Evolutionary conservation across 176 grass and related monocot species (phyloP).

Genomic region (Chloris gayana): DNA sequence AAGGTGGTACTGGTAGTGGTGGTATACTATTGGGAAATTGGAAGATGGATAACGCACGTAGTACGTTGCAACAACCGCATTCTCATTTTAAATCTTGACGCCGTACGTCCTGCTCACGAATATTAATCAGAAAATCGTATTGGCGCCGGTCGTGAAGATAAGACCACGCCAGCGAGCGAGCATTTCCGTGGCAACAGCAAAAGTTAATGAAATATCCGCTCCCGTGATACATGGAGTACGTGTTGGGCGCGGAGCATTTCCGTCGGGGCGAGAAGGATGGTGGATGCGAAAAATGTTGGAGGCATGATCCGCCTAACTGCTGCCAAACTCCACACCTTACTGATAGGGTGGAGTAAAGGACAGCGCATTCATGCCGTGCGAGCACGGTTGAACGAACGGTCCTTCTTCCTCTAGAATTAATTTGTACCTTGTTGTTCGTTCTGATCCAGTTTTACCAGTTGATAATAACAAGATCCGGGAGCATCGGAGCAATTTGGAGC

Average conservation of each 20-base stretch:
- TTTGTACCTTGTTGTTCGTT: not conserved
- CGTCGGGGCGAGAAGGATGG: not conserved
- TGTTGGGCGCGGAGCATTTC: conserved; percentile 11
- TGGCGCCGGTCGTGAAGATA: not conserved
- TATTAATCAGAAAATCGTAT: not conserved
- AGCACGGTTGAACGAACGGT: not conserved
- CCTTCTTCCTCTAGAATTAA: not conserved
- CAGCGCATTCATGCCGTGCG: not conserved
- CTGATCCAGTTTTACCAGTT: not conserved
- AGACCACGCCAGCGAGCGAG: not conserved
- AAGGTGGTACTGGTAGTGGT: too few relatives aligned
- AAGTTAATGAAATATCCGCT: not conserved
- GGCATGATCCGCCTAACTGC: conserved; percentile 13
- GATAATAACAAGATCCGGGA: not conserved
- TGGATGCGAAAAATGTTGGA: not conserved
- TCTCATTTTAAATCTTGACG: not conserved
- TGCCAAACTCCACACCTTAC: not conserved
- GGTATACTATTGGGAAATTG: not conserved
- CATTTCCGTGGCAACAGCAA: not conserved
- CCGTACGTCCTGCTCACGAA: not conserved
- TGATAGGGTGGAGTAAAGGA: not conserved
- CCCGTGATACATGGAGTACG: conserved; percentile 24
- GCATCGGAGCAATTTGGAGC: not conserved
- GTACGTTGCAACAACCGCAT: conserved; percentile 8
- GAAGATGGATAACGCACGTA: not conserved